phyloP scores from a whole-genome alignment of 768 basidiomycete genomes.

The Tulasnella sp. region DNA sequence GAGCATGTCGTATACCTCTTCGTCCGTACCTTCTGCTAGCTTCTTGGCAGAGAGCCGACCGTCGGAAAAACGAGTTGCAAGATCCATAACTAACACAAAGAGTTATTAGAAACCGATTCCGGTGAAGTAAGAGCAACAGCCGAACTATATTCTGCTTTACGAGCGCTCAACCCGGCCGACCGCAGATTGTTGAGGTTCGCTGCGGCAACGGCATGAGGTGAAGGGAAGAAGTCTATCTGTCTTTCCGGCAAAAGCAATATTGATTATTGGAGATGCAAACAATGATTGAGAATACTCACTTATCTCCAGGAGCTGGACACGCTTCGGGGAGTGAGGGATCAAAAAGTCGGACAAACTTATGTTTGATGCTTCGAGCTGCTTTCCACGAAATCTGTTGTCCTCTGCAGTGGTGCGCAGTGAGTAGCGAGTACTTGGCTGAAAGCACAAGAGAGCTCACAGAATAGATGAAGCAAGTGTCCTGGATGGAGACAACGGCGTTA shows the following conservation, averaged over 20 bases:
- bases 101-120: neutral
- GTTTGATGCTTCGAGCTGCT: conserved; percentile 81
- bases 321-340: conserved; percentile 75
- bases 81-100: conserved; percentile 63
- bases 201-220: conserved; percentile 65
- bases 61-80: conserved; percentile 79
- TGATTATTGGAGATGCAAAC: neutral
- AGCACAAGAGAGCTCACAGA: conserved; percentile 51
- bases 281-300: conserved; percentile 31
- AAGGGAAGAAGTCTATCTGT: conserved; percentile 61
- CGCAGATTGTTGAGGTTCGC: conserved; percentile 63
- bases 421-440: conserved; percentile 4
- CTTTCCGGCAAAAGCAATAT: neutral
- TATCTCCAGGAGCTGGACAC: conserved; percentile 36
- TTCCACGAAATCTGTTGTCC: conserved; percentile 85
- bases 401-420: conserved; percentile 44
- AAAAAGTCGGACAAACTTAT: conserved; percentile 76
- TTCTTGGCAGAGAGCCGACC: conserved; percentile 76
- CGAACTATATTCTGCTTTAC: conserved; percentile 91
- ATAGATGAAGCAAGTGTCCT: conserved; percentile 76
- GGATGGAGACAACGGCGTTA: conserved; percentile 24
- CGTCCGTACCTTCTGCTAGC: conserved; percentile 70
- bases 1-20: conserved; percentile 73
- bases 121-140: neutral
- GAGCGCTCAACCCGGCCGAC: conserved; percentile 73